Percentiles rank a stretch among this genome's conserved stretches.
Conservation (phyloP, 495 filamentous ascomycete genomes). For the Massariosphaeria phaeospora region DNA sequence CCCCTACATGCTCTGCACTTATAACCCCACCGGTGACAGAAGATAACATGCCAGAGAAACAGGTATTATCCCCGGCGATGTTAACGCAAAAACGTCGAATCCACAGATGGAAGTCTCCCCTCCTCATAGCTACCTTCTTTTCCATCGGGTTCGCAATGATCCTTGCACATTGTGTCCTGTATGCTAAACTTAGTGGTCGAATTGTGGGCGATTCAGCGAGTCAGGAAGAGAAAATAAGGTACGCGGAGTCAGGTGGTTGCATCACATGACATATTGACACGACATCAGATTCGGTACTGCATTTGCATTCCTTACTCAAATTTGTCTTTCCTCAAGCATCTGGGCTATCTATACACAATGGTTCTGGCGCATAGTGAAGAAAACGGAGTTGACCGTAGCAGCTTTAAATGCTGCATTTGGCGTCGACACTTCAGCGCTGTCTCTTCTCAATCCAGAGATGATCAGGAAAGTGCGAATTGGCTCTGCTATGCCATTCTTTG, state of each 20-base stretch:
- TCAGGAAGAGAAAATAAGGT: slow-evolving; percentile 18
- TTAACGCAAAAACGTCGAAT: slow-evolving; percentile 1
- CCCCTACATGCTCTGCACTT: neutral
- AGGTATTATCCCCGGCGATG: neutral
- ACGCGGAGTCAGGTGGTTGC: neutral
- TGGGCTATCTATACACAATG: slow-evolving; percentile 17
- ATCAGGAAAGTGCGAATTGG: slow-evolving; percentile 11
- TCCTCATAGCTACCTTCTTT: slow-evolving; percentile 6
- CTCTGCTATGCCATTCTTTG: slow-evolving; percentile 9
- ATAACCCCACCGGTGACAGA: too few species aligned
- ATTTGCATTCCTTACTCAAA: slow-evolving; percentile 15
- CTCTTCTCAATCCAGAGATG: slow-evolving; percentile 11
- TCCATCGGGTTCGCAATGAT: slow-evolving; percentile 15
- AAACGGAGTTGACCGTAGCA: slow-evolving; percentile 3
- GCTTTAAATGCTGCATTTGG: slow-evolving; percentile 9
- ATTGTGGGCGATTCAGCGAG: slow-evolving; percentile 9
- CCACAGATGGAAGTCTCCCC: slow-evolving; percentile 13
- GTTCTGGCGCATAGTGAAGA: slow-evolving; percentile 12
- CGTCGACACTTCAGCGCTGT: slow-evolving; percentile 5
- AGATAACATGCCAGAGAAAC: too few species aligned
- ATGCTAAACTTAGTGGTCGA: slow-evolving; percentile 4
- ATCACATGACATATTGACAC: neutral
- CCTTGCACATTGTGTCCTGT: slow-evolving; percentile 17
- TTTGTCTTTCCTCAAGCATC: neutral
- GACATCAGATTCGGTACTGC: slow-evolving; percentile 9